Percentiles rank a stretch among this genome's conserved stretches.
Evolutionary conservation across 176 grass and related monocot species (phyloP).

Genomic region (Lolium multiflorum): DNA sequence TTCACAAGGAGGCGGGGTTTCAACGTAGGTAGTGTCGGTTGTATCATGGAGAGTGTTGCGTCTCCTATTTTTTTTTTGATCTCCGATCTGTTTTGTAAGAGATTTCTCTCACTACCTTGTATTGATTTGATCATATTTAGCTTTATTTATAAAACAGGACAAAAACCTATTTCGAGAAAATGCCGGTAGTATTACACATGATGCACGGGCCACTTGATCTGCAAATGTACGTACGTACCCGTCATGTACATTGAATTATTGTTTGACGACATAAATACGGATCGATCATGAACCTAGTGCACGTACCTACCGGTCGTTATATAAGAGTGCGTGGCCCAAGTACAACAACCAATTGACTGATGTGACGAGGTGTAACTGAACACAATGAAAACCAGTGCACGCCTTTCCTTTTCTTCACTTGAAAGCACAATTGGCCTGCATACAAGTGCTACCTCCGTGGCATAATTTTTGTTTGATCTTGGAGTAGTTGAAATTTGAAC

Average conservation of each 20-base stretch:
- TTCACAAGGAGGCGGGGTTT: too few relatives aligned
- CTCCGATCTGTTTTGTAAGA: too few relatives aligned
- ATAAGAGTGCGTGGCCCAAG: background rate
- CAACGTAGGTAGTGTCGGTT: too few relatives aligned
- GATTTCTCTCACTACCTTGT: too few relatives aligned
- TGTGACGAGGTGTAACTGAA: slow-evolving; percentile 11
- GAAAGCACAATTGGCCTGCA: background rate
- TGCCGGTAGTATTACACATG: background rate
- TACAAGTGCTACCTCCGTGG: background rate
- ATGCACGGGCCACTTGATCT: background rate
- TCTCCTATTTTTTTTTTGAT: too few relatives aligned
- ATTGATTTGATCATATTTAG: too few relatives aligned
- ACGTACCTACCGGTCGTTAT: slow-evolving; percentile 18
- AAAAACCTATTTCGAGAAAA: too few relatives aligned
- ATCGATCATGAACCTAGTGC: background rate
- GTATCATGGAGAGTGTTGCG: too few relatives aligned
- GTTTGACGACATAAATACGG: slow-evolving; percentile 23
- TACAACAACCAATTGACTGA: slow-evolving; percentile 6
- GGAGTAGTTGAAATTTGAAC: too few relatives aligned
- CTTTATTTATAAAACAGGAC: too few relatives aligned
- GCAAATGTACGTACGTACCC: background rate
- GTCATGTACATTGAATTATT: background rate
- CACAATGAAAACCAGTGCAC: background rate
- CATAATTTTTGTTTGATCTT: too few relatives aligned
- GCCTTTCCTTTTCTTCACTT: background rate